Conservation (phyloP, 495 filamentous ascomycete species). For the Aspergillus funiculosus region DNA sequence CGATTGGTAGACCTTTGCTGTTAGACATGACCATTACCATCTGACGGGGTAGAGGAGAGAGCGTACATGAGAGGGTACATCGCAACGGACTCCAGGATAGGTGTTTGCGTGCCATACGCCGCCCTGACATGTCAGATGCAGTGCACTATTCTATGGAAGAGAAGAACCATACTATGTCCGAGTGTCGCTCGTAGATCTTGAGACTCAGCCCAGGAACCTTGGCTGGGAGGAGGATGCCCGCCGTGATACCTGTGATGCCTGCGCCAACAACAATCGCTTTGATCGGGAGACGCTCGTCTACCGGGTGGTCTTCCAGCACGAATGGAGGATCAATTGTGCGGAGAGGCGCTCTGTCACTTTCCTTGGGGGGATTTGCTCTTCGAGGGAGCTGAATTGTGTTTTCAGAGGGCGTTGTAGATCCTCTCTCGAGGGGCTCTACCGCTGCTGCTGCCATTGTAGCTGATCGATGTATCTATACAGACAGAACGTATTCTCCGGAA, state of each 20-base stretch:
- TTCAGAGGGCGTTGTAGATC: no score
- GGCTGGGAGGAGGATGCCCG: background rate
- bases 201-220: background rate
- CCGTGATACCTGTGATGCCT: background rate
- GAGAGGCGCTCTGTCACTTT: no score
- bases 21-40: background rate
- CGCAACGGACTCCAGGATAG: conserved; percentile 55
- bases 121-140: no score
- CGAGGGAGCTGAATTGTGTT: no score
- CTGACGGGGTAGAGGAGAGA: background rate
- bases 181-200: background rate
- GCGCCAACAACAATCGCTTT: background rate
- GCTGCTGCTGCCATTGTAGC: no score
- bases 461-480: no score
- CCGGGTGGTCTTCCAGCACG: background rate
- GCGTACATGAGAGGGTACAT: conserved; percentile 55
- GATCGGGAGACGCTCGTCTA: background rate
- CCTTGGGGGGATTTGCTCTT: no score
- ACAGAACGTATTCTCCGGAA: no score
- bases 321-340: background rate
- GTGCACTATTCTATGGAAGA: background rate
- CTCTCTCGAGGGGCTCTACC: no score
- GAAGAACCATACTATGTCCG: background rate
- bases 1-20: conserved; percentile 50
- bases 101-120: conserved; percentile 43